Evolutionary conservation across 164 flowering plant genomes (phyloP).

Genomic region (Chloranthus sessilifolius): DNA sequence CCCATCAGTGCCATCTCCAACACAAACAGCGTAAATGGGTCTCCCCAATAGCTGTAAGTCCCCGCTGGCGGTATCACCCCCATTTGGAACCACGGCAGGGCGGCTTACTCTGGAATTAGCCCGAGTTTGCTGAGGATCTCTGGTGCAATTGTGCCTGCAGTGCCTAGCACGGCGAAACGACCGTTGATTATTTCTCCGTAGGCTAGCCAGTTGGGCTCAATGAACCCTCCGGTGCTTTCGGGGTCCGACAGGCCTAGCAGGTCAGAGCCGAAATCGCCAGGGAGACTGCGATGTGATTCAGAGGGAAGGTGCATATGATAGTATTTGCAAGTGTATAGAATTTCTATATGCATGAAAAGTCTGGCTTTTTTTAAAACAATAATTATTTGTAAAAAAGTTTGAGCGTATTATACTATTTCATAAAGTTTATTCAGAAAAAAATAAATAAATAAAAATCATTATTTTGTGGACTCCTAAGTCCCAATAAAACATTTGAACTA

Average conservation of each 20-base stretch:
- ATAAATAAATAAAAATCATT: too few relatives aligned
- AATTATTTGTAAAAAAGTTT: too few relatives aligned
- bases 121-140: slow-evolving; percentile 71
- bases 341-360: too few relatives aligned
- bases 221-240: slow-evolving; percentile 93
- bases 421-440: too few relatives aligned
- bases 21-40: slow-evolving; percentile 79
- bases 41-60: slow-evolving; percentile 82
- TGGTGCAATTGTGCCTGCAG: slow-evolving; percentile 64
- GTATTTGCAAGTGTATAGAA: too few relatives aligned
- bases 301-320: not conserved
- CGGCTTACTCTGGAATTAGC: slow-evolving; percentile 66
- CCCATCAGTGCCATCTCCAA: slow-evolving; percentile 96
- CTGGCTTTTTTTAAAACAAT: too few relatives aligned
- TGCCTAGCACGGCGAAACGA: slow-evolving; percentile 85
- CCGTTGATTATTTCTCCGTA: slow-evolving; percentile 94
- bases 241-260: slow-evolving; percentile 96
- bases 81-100: slow-evolving; percentile 85
- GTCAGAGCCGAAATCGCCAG: slow-evolving; percentile 92
- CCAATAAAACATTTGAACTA: too few relatives aligned
- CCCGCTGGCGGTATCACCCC: slow-evolving; percentile 86
- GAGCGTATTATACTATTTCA: too few relatives aligned
- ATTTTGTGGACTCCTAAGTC: too few relatives aligned
- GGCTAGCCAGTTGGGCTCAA: slow-evolving; percentile 91
- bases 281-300: slow-evolving; percentile 44